phyloP scores from a whole-genome alignment of 2,329 filamentous ascomycete genomes.

The Gyromitra esculenta region DNA sequence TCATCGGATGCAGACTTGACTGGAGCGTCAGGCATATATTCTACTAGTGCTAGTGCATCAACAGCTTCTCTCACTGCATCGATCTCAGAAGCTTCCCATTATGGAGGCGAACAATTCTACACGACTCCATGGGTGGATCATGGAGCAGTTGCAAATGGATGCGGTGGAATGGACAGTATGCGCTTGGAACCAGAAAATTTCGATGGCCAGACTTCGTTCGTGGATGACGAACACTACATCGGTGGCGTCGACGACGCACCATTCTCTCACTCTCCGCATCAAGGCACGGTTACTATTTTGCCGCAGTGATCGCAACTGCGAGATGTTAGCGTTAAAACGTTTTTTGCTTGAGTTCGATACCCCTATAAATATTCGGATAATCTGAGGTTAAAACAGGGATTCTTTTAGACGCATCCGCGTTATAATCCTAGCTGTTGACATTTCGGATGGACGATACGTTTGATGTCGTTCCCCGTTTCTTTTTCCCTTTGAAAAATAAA shows the following conservation, averaged over 20 bases:
- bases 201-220: constrained; percentile 40
- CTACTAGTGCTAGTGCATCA: constrained; percentile 53
- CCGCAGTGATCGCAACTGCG: constrained; percentile 34
- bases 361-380: constrained; percentile 38
- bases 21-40: constrained; percentile 49
- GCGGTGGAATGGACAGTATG: constrained; percentile 36
- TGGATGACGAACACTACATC: constrained; percentile 47
- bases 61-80: constrained; percentile 54
- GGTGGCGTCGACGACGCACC: constrained; percentile 39
- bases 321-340: constrained; percentile 21
- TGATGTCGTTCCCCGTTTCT: constrained; percentile 26
- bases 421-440: constrained; percentile 24
- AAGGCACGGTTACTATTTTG: constrained; percentile 30
- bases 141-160: constrained; percentile 24
- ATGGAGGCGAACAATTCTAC: constrained; percentile 49
- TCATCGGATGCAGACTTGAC: constrained; percentile 49
- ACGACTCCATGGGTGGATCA: constrained; percentile 50
- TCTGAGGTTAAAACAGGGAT: constrained; percentile 23
- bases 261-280: constrained; percentile 44
- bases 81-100: constrained; percentile 53
- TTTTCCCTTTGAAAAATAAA: constrained; percentile 47
- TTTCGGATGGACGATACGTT: constrained; percentile 31
- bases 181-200: constrained; percentile 50
- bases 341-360: constrained; percentile 38
- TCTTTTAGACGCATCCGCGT: constrained; percentile 25